These are phyloP conservation scores for Solanum microdontum DNA, from an alignment of 257 asterid genomes.

Conservation along the genomic window DNA sequence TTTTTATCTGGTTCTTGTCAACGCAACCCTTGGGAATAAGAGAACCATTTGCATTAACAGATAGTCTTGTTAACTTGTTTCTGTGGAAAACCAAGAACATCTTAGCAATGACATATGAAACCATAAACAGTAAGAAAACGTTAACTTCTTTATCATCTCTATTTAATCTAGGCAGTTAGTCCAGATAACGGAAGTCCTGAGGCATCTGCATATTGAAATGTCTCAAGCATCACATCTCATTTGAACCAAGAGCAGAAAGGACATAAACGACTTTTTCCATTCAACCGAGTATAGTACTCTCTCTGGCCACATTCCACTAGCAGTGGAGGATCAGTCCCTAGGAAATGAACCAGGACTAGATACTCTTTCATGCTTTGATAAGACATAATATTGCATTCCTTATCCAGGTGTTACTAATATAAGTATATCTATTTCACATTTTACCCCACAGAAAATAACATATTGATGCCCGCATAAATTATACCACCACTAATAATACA, in stretches of 20 bases:
- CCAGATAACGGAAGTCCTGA: background rate
- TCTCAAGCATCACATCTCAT: background rate
- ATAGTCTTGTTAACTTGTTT: conserved; percentile 62
- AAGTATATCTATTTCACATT: background rate
- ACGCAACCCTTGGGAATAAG: conserved; percentile 55
- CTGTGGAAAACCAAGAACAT: conserved; percentile 26
- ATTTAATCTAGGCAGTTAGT: background rate
- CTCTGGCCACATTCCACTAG: background rate
- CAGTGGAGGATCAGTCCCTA: background rate
- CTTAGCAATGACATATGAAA: background rate
- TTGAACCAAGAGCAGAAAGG: background rate
- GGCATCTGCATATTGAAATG: background rate
- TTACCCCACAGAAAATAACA: background rate
- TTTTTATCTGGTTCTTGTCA: conserved; percentile 69
- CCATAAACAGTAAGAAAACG: background rate
- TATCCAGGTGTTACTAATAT: background rate
- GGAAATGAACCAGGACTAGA: background rate
- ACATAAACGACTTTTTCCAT: background rate
- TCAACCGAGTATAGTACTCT: background rate
- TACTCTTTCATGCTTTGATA: background rate
- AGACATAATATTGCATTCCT: background rate
- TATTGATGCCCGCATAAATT: background rate
- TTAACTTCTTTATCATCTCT: background rate
- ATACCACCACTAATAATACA: background rate
- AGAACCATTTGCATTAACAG: conserved; percentile 89